These are phyloP conservation scores for Pyrenula massariospora DNA, from an alignment of 495 filamentous ascomycete species.

Conservation along the genomic window DNA sequence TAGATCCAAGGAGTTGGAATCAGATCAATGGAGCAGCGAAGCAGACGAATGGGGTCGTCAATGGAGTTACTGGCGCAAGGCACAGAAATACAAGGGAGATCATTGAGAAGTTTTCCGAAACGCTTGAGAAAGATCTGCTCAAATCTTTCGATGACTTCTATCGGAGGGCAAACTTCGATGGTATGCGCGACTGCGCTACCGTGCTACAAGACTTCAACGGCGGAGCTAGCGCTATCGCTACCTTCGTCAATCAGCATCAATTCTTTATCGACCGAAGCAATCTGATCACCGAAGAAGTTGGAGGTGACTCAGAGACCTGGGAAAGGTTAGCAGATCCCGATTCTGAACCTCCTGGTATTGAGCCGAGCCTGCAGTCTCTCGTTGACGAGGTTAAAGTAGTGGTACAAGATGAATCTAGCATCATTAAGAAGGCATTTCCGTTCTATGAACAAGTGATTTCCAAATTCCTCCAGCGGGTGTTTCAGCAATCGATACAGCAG, in stretches of 20 bases:
- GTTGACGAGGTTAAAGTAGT: slow-evolving; percentile 89
- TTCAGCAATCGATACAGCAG: slow-evolving; percentile 96
- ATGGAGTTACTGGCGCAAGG: slow-evolving; percentile 19
- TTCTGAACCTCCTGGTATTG: slow-evolving; percentile 77
- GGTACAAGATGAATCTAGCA: slow-evolving; percentile 92
- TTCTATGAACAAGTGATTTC: slow-evolving; percentile 88
- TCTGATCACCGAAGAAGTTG: slow-evolving; percentile 82
- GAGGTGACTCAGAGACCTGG: slow-evolving; percentile 71
- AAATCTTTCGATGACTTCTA: slow-evolving; percentile 97
- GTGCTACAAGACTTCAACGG: slow-evolving; percentile 94
- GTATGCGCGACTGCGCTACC: slow-evolving; percentile 90
- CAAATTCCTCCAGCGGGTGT: slow-evolving; percentile 87
- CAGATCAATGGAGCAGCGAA: slow-evolving; percentile 34
- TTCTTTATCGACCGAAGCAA: slow-evolving; percentile 95
- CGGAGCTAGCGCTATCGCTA: slow-evolving; percentile 81
- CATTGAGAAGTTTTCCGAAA: slow-evolving; percentile 94
- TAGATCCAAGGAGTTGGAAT: slow-evolving; percentile 64
- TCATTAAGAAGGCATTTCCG: slow-evolving; percentile 90
- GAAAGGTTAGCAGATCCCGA: slow-evolving; percentile 90
- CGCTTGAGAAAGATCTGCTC: slow-evolving; percentile 85
- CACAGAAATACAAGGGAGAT: slow-evolving; percentile 69
- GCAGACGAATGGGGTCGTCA: slow-evolving; percentile 42
- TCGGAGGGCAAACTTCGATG: slow-evolving; percentile 82
- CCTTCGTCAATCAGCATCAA: slow-evolving; percentile 97
- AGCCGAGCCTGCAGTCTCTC: slow-evolving; percentile 82